Conservation (phyloP, 768 basidiomycete species). For the Agaricus subrufescens region DNA sequence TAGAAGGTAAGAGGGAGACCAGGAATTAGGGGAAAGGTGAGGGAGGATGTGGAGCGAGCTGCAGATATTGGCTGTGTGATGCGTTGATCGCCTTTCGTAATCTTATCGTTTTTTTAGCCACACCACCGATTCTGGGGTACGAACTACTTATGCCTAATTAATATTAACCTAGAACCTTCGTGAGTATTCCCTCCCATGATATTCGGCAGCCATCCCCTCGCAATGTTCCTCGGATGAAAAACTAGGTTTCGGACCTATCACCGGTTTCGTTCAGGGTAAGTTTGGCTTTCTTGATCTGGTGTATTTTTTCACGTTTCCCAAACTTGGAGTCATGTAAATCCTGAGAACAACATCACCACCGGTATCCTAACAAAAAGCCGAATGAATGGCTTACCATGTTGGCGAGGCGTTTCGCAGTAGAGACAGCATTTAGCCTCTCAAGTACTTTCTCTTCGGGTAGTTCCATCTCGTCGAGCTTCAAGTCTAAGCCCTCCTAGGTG, state of each 20-base stretch:
- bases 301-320: slow-evolving; percentile 82
- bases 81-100: slow-evolving; percentile 7
- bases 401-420: slow-evolving; percentile 87
- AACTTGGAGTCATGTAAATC: slow-evolving; percentile 87
- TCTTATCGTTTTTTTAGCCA: not conserved
- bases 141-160: not conserved
- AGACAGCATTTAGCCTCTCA: slow-evolving; percentile 83
- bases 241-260: slow-evolving; percentile 10
- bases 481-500: slow-evolving; percentile 39
- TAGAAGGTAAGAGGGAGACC: slow-evolving; percentile 13
- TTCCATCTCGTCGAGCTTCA: slow-evolving; percentile 66
- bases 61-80: not conserved
- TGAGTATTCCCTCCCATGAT: slow-evolving; percentile 7
- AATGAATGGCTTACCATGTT: slow-evolving; percentile 69
- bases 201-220: not conserved
- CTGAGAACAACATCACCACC: slow-evolving; percentile 26
- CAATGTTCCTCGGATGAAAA: not conserved
- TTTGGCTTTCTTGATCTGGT: slow-evolving; percentile 54
- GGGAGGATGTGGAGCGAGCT: slow-evolving; percentile 8
- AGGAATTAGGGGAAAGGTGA: not conserved
- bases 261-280: slow-evolving; percentile 13
- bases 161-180: not conserved
- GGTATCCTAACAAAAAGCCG: not conserved
- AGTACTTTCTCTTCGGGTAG: slow-evolving; percentile 80
- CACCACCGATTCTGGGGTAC: not conserved